Base-by-base conservation (phyloP, 495 filamentous ascomycete genomes). In the Lichenothelia convexa region DNA sequence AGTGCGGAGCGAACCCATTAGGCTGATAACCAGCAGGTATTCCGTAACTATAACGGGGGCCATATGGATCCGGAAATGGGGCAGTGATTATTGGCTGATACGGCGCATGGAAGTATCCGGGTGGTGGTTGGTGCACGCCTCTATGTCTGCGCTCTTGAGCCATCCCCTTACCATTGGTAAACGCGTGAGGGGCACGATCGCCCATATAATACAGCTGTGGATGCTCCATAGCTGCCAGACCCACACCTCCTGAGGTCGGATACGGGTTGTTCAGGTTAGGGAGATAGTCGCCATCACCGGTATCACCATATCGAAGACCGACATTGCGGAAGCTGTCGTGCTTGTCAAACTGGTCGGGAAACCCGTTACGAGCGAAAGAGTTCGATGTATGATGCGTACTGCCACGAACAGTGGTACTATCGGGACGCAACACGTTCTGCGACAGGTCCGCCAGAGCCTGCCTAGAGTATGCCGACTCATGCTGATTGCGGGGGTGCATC, bases 1-100 rank as follows among this genome's bases (percentile, higher is more conserved):
- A 18, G 45, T 38, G n/a, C 57, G 45, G 21, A 65, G 40, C 2
- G 46, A 47, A 40, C 63, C 63, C 19, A 54, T 11, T 7, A 43
- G 48, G 13, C 48, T 21, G 5, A n/a, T n/a, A n/a, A n/a, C 18
- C 39, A 32, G 36, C 48, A 1, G 49, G 42, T n/a, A 56, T 36
- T 8, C 17, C 27, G 30, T 51, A 57, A 20, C 26, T 43, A 30
- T 41, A 54, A 18, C 39, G 12, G 5, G 3, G 29, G 18, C 30
- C 39, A 33, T 51, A 54, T 1, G 38, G 40, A 19, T 36, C 43
- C 1, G 43, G 44, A 4, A 51, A 33, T 20, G 50, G 50, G 16
- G 40, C 17, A 15, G 46, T 42, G 7, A 54, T 26, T 29, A 51
- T 35, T 30, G 49, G 52, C 30, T 50, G 45, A n/a, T 42, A 41